Percentiles rank a stretch among this genome's conserved stretches.
phyloP scores from a whole-genome alignment of 2,329 filamentous ascomycete species.

The Nothopassalora personata region DNA sequence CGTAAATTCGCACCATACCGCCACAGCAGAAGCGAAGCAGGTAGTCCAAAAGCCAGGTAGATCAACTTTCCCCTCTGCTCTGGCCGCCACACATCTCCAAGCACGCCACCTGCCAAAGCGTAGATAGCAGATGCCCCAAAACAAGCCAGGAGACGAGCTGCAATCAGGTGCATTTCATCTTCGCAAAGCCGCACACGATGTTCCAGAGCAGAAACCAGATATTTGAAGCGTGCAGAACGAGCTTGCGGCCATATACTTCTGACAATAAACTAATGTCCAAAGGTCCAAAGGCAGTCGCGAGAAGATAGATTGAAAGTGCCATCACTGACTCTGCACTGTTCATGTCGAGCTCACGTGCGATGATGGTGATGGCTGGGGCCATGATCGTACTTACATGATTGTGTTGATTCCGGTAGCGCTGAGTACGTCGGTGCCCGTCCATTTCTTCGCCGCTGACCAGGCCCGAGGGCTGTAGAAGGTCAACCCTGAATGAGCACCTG shows the following conservation, averaged over 20 bases:
- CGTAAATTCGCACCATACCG: conserved; percentile 11
- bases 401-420: conserved; percentile 49
- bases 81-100: too few relatives aligned
- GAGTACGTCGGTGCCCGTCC: conserved; percentile 46
- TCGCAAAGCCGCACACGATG: too few relatives aligned
- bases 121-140: too few relatives aligned
- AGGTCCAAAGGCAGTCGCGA: conserved; percentile 20
- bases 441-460: conserved; percentile 34
- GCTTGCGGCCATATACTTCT: too few relatives aligned
- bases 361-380: conserved; percentile 42
- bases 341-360: conserved; percentile 39
- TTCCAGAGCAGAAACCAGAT: too few relatives aligned
- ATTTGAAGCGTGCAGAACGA: too few relatives aligned
- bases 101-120: too few relatives aligned
- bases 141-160: too few relatives aligned
- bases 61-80: background rate
- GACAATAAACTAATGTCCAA: conserved; percentile 6
- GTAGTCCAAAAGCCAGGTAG: conserved; percentile 6
- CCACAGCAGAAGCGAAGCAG: conserved; percentile 11
- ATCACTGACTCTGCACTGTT: conserved; percentile 12
- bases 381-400: conserved; percentile 50
- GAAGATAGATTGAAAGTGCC: conserved; percentile 19
- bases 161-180: too few relatives aligned
- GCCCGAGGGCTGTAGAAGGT: conserved; percentile 1
- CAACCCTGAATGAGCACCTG: background rate